Base-by-base conservation (phyloP, 1,284 basidiomycete species). In the Irpex lacteus region DNA sequence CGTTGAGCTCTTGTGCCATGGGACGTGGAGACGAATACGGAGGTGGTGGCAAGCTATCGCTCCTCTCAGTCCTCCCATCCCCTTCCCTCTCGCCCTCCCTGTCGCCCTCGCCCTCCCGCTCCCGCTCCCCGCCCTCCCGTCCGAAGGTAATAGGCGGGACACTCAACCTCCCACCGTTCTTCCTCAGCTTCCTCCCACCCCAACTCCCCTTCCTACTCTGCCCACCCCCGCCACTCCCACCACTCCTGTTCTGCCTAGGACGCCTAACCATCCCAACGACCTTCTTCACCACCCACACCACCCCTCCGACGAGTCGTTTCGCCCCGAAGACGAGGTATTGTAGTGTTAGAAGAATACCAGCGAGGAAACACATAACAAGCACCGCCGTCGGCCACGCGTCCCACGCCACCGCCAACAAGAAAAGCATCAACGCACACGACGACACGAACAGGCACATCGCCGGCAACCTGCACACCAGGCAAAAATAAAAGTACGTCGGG, bases 271-370 rank as follows among this genome's bases (percentile, higher is more conserved):
- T 19, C 21, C n/a, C 15, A 26, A 18, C 34, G 11, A 40, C 37
- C 11, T 44, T 54, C 62, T 49, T 38, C 1, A 63, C 63, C 2
- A 55, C 40, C 70, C 72, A 72, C 3, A 70, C 52, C 13, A 59
- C 1, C 2, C 70, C 47, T 59, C 72, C 70, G 40, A 72, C 68
- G 13, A 65, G 57, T n/a, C 77, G 74, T 60, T 81, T 77, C 52
- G 80, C 71, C 0, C 85, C 84, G 67, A 78, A 90, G n/a, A 88
- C 81, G 26, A 90, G 75, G 73, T 88, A 90, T 74, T 91, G 88
- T 59, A 89, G 72, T 3, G 78, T 80, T 76, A 89, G 76, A 9
- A 89, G 71, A 3, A 85, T 40, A 0, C 88, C 88, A 0, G 86
- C 80, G 2, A 82, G 44, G 67, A 83, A 84, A 52, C 81, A 89